Conservation (phyloP, 305 asterid species). For the Fraxinus baroniana region DNA sequence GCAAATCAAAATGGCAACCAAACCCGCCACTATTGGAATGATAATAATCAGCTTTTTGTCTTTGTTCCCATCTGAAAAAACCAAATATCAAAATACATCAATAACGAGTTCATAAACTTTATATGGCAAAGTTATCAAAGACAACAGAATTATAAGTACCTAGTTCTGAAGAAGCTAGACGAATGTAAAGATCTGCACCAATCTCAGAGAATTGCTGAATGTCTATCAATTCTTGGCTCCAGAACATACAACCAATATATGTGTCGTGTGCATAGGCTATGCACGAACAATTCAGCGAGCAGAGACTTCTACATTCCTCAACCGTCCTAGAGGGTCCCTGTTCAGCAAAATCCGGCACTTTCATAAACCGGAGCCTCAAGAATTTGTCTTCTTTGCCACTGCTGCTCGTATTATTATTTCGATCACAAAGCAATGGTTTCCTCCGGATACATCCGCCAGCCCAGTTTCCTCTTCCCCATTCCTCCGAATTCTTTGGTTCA, state of each 20-base stretch:
- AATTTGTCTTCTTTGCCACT: slow-evolving; percentile 41
- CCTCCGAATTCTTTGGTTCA: slow-evolving; percentile 23
- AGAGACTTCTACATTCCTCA: slow-evolving; percentile 37
- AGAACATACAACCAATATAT: slow-evolving; percentile 46
- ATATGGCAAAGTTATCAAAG: not conserved
- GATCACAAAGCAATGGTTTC: slow-evolving; percentile 32
- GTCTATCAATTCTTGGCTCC: slow-evolving; percentile 44
- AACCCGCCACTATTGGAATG: slow-evolving; percentile 31
- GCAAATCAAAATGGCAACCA: slow-evolving; percentile 15
- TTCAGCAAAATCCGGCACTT: slow-evolving; percentile 57
- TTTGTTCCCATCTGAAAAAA: slow-evolving; percentile 23
- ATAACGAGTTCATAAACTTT: not conserved
- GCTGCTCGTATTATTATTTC: not conserved
- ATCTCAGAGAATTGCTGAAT: slow-evolving; percentile 36
- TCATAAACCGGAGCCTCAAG: slow-evolving; percentile 34
- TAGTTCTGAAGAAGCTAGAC: slow-evolving; percentile 47
- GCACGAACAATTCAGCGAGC: slow-evolving; percentile 52
- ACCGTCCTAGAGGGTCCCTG: not conserved
- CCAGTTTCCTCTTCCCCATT: slow-evolving; percentile 40
- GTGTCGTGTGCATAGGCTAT: slow-evolving; percentile 43
- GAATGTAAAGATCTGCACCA: slow-evolving; percentile 51
- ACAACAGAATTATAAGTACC: slow-evolving; percentile 32
- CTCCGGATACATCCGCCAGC: slow-evolving; percentile 36
- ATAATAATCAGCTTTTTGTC: slow-evolving; percentile 24
- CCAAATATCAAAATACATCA: not conserved